Evolutionary conservation across 108 stramenopile genomes (phyloP).

Genomic region (Cyclotella baltica): DNA sequence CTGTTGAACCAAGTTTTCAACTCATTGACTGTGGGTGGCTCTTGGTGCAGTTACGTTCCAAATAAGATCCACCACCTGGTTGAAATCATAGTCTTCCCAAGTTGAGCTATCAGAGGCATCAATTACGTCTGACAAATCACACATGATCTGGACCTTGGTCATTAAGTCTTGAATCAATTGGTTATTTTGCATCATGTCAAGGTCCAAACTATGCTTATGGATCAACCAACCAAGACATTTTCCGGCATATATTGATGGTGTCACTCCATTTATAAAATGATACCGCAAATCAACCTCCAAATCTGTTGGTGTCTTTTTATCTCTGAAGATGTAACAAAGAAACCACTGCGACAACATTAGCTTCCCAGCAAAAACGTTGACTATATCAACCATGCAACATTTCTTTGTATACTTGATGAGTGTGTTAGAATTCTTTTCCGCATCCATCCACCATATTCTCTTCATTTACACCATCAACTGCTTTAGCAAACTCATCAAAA

Average conservation of each 20-base stretch:
- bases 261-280: too few relatives aligned
- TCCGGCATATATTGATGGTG: too few relatives aligned
- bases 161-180: too few relatives aligned
- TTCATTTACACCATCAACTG: neutral
- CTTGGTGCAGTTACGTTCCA: neutral
- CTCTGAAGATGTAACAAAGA: neutral
- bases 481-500: neutral
- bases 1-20: neutral
- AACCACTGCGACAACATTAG: neutral
- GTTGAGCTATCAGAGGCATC: neutral
- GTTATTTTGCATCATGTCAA: too few relatives aligned
- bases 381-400: neutral
- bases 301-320: too few relatives aligned
- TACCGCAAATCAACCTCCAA: too few relatives aligned
- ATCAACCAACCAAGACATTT: too few relatives aligned
- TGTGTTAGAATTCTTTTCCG: neutral
- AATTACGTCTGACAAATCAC: too few relatives aligned
- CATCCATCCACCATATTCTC: neutral
- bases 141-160: too few relatives aligned
- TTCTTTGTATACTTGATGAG: slow-evolving; percentile 2
- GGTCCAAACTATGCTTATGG: too few relatives aligned
- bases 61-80: neutral
- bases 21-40: neutral
- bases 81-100: neutral
- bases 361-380: neutral